Conservation (phyloP, 139 green algal species). For the Axilococcus clingmanii region DNA sequence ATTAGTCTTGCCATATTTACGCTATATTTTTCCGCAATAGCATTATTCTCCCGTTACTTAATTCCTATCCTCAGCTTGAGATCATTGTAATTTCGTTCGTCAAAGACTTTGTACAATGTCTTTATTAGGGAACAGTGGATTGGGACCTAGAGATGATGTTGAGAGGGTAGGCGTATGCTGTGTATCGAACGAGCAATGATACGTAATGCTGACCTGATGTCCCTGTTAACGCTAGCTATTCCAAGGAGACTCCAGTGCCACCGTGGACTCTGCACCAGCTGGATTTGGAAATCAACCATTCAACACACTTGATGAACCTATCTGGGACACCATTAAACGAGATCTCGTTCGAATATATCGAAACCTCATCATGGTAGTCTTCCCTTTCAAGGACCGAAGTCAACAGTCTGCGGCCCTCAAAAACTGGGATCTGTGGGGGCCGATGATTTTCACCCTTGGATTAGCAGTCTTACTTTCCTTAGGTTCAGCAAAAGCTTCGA, state of each 20-base stretch:
- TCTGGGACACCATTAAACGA: conserved; percentile 77
- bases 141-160: too few relatives aligned
- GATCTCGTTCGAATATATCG: conserved; percentile 78
- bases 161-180: too few relatives aligned
- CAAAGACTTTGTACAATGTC: too few relatives aligned
- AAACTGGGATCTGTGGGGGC: conserved; percentile 98
- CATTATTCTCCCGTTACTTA: too few relatives aligned
- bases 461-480: conserved; percentile 64
- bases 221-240: conserved; percentile 16
- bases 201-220: too few relatives aligned
- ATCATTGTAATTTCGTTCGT: too few relatives aligned
- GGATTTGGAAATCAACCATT: conserved; percentile 4
- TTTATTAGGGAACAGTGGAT: too few relatives aligned
- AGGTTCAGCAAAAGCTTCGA: conserved; percentile 42
- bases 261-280: conserved; percentile 4
- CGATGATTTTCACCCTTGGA: conserved; percentile 82
- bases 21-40: too few relatives aligned
- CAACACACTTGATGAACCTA: conserved; percentile 87
- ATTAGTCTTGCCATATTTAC: too few relatives aligned
- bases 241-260: conserved; percentile 5
- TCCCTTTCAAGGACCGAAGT: conserved; percentile 63
- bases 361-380: conserved; percentile 76
- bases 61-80: too few relatives aligned
- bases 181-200: too few relatives aligned
- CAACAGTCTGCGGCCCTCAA: conserved; percentile 62